Percentiles rank a stretch among this genome's conserved stretches.
These are phyloP conservation scores for Echinosophora koreensis DNA, from an alignment of 306 rosid species.

Conservation along the genomic window DNA sequence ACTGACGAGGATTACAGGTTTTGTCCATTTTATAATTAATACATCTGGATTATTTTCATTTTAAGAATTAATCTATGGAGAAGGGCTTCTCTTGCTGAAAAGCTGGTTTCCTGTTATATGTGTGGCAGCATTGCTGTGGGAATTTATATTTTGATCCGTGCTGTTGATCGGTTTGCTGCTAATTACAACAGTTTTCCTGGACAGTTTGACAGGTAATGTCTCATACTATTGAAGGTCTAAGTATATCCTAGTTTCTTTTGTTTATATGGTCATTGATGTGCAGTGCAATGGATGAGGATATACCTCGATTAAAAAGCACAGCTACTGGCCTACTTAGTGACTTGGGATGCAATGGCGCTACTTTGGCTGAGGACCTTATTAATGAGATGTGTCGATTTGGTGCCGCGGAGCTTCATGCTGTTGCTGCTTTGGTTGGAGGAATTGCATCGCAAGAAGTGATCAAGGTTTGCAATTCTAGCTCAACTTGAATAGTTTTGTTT, in stretches of 20 bases:
- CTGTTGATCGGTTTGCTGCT: slow-evolving; percentile 94
- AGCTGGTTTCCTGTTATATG: slow-evolving; percentile 42
- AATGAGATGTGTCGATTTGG: slow-evolving; percentile 99
- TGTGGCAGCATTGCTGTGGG: slow-evolving; percentile 77
- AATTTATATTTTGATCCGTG: slow-evolving; percentile 90
- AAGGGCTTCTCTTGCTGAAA: slow-evolving; percentile 40
- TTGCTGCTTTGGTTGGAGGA: slow-evolving; percentile 97
- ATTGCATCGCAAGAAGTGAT: slow-evolving; percentile 97
- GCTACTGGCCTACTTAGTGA: slow-evolving; percentile 80
- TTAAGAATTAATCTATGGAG: background rate
- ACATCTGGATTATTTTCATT: slow-evolving; percentile 33
- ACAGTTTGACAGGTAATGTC: slow-evolving; percentile 80
- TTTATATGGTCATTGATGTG: slow-evolving; percentile 42
- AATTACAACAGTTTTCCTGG: slow-evolving; percentile 97
- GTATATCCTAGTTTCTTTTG: slow-evolving; percentile 1
- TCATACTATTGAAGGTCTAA: slow-evolving; percentile 28
- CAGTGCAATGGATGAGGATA: slow-evolving; percentile 95
- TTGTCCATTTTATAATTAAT: slow-evolving; percentile 36
- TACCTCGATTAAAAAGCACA: slow-evolving; percentile 87
- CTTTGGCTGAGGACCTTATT: slow-evolving; percentile 91
- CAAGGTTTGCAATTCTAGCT: slow-evolving; percentile 66
- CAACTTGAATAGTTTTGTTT: slow-evolving; percentile 2
- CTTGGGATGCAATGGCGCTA: slow-evolving; percentile 89
- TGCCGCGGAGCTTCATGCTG: slow-evolving; percentile 92
- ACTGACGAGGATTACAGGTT: slow-evolving; percentile 96